These are phyloP conservation scores for Malus sieversii DNA, from an alignment of 306 rosid genomes.

Conservation along the genomic window DNA sequence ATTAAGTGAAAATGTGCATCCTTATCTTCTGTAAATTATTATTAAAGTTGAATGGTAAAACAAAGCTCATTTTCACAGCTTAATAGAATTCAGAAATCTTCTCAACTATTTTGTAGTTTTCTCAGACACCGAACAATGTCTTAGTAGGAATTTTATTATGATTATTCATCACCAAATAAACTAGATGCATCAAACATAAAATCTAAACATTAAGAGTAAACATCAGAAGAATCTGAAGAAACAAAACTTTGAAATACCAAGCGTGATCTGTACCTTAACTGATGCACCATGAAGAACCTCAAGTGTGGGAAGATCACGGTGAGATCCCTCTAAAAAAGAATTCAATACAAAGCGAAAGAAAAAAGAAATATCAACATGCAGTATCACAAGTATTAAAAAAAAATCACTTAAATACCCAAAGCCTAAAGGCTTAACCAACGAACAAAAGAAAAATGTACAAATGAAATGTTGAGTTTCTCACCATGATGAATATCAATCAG, in stretches of 20 bases:
- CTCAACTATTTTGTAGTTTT: neutral
- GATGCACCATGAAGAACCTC: constrained; percentile 62
- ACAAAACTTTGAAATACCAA: constrained; percentile 9
- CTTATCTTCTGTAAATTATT: neutral
- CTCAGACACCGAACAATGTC: neutral
- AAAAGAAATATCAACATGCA: neutral
- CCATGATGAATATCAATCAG: constrained; percentile 90
- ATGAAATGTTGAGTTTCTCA: constrained; percentile 18
- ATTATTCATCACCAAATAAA: neutral
- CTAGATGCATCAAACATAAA: neutral
- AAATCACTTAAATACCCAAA: neutral
- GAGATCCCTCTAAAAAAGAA: constrained; percentile 71
- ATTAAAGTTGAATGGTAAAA: neutral
- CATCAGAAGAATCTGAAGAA: constrained; percentile 3
- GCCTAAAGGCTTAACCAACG: neutral
- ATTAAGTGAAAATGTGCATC: no score
- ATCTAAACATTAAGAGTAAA: neutral
- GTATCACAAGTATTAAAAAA: neutral
- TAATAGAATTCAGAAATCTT: neutral
- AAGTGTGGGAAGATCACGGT: constrained; percentile 86
- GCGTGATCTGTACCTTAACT: constrained; percentile 38
- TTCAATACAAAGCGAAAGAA: neutral
- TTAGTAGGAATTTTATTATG: constrained; percentile 2
- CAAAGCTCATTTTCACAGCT: neutral
- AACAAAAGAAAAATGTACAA: neutral